Evolutionary conservation across 306 rosid genomes (phyloP).

Genomic region (Citrullus amarus): DNA sequence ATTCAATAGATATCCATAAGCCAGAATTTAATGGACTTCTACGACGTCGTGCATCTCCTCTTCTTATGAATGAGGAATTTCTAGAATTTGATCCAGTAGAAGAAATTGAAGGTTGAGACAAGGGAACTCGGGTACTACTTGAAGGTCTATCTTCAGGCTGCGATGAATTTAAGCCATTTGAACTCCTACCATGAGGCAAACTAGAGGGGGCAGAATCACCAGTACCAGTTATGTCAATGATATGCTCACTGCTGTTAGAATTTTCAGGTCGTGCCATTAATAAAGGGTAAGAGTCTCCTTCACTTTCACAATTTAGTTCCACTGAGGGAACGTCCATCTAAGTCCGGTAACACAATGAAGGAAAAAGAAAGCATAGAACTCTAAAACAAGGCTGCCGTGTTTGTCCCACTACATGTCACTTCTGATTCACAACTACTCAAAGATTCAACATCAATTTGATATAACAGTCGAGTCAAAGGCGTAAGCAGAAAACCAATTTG

Average conservation of each 20-base stretch:
- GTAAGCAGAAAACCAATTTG: constrained; percentile 3
- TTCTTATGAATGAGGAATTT: constrained; percentile 44
- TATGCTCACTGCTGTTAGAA: constrained; percentile 27
- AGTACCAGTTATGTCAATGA: constrained; percentile 47
- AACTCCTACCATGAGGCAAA: constrained; percentile 39
- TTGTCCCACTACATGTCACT: constrained; percentile 11
- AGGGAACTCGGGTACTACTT: constrained; percentile 20
- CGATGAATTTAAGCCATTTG: constrained; percentile 24
- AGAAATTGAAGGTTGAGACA: constrained; percentile 31
- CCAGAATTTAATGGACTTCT: constrained; percentile 91
- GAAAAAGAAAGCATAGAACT: constrained; percentile 26
- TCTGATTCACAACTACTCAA: background rate
- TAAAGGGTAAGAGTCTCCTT: constrained; percentile 20
- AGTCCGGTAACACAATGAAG: constrained; percentile 26
- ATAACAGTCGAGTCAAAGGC: background rate
- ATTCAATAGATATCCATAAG: constrained; percentile 83
- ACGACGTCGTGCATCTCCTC: constrained; percentile 64
- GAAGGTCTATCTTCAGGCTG: constrained; percentile 43
- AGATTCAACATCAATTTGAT: background rate
- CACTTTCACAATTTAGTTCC: constrained; percentile 38
- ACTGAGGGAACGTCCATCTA: constrained; percentile 51
- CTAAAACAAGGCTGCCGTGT: constrained; percentile 7
- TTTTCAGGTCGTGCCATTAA: constrained; percentile 57
- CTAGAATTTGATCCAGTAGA: constrained; percentile 50
- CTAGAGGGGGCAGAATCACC: constrained; percentile 39